These are phyloP conservation scores for Jamesozyma piceae DNA, from an alignment of 805 yeast genomes.

Conservation along the genomic window DNA sequence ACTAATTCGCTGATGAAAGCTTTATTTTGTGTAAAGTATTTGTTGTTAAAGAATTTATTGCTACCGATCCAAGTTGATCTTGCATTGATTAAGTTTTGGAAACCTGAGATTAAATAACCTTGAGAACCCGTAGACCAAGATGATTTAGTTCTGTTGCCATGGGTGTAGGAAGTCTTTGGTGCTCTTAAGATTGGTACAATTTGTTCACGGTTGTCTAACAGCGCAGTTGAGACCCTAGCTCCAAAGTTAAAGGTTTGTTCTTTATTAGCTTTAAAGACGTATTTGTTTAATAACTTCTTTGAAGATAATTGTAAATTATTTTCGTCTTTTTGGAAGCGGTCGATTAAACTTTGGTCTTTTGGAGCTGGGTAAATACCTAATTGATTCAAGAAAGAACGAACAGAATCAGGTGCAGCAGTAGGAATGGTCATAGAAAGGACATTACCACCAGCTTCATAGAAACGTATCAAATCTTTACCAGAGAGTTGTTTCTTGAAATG, in stretches of 20 bases:
- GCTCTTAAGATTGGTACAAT: constrained; percentile 64
- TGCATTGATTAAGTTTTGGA: constrained; percentile 73
- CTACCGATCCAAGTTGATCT: constrained; percentile 80
- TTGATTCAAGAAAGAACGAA: constrained; percentile 61
- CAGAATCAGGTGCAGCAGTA: constrained; percentile 47
- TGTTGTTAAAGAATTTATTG: constrained; percentile 40
- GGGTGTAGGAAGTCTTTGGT: constrained; percentile 54
- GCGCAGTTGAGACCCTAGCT: constrained; percentile 50
- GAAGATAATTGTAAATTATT: constrained; percentile 9
- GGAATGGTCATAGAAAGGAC: constrained; percentile 53
- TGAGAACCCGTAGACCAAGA: constrained; percentile 78
- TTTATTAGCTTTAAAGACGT: constrained; percentile 3
- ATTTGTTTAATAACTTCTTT: constrained; percentile 7
- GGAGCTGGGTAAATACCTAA: constrained; percentile 82
- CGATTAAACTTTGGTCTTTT: constrained; percentile 52
- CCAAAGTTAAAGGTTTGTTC: constrained; percentile 24
- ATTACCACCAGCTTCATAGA: constrained; percentile 63
- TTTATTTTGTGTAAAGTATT: constrained; percentile 29
- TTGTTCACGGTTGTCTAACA: constrained; percentile 58
- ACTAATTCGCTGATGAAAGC: constrained; percentile 38
- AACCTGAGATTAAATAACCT: constrained; percentile 62
- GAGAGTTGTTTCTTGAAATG: constrained; percentile 34
- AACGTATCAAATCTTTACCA: constrained; percentile 45
- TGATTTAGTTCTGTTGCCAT: constrained; percentile 48
- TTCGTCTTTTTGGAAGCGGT: constrained; percentile 43